Conservation (phyloP, 495 filamentous ascomycete genomes). For the Glonium stellatum region DNA sequence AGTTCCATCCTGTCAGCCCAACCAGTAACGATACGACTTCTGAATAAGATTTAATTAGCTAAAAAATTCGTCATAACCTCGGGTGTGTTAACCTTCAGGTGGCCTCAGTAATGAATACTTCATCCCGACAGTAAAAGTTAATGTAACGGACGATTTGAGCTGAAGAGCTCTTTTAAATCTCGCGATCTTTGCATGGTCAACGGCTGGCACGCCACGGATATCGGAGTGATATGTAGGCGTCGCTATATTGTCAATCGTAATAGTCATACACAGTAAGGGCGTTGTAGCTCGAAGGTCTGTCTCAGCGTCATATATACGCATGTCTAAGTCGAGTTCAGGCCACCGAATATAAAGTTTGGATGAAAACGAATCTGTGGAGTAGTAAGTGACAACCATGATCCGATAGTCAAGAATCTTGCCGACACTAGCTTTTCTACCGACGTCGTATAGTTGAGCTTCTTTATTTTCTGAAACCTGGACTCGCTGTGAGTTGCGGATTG, state of each 20-base stretch:
- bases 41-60: background rate
- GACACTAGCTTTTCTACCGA: slow-evolving; percentile 1
- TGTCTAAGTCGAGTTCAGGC: slow-evolving; percentile 10
- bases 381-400: background rate
- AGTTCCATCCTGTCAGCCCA: slow-evolving; percentile 17
- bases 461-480: background rate
- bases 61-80: background rate
- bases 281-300: background rate
- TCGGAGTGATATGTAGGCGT: slow-evolving; percentile 13
- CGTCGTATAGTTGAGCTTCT: slow-evolving; percentile 10
- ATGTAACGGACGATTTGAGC: slow-evolving; percentile 1
- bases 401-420: slow-evolving; percentile 7
- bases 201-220: slow-evolving; percentile 5
- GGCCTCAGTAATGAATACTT: slow-evolving; percentile 1
- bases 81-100: slow-evolving; percentile 3
- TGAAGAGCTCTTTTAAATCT: slow-evolving; percentile 9
- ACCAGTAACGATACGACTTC: slow-evolving; percentile 10
- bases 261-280: slow-evolving; percentile 4
- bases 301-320: slow-evolving; percentile 1
- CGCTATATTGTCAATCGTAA: slow-evolving; percentile 5
- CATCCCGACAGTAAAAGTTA: slow-evolving; percentile 11
- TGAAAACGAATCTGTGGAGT: background rate
- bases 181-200: slow-evolving; percentile 4
- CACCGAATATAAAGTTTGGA: slow-evolving; percentile 16
- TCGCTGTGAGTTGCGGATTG: background rate